Percentiles rank a stretch among this genome's conserved stretches.
phyloP scores from a whole-genome alignment of 176 grass and related monocot genomes.

The Puccinellia tenuiflora region DNA sequence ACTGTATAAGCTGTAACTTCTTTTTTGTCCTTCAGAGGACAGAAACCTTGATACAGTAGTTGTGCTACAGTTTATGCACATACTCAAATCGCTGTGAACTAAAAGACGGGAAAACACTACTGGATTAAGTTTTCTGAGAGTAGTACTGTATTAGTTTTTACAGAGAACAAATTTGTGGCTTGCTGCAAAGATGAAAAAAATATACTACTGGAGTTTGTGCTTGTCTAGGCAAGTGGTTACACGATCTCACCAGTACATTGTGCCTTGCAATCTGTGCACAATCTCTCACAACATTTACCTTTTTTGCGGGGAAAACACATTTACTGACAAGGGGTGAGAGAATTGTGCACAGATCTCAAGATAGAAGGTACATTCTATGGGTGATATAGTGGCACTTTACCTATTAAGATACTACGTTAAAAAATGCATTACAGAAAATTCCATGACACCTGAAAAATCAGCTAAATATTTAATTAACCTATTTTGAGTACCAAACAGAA shows the following conservation, averaged over 20 bases:
- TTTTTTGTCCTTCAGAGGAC: background rate
- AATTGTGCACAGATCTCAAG: background rate
- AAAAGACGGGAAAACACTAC: background rate
- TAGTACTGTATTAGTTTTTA: background rate
- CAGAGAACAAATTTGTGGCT: background rate
- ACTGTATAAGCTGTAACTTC: background rate
- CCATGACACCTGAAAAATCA: background rate
- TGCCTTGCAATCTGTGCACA: background rate
- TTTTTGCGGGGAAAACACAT: background rate
- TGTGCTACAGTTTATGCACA: background rate
- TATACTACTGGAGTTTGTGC: background rate
- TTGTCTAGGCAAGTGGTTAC: background rate
- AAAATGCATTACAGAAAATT: background rate
- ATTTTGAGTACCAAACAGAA: background rate
- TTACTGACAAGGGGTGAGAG: background rate
- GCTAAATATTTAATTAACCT: background rate
- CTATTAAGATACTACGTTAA: background rate
- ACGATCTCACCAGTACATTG: background rate
- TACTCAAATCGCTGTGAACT: background rate
- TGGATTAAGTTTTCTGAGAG: background rate
- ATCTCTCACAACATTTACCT: background rate
- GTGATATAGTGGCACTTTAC: background rate
- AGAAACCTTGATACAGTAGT: background rate
- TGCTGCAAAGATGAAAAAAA: background rate
- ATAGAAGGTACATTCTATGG: background rate